Conservation (phyloP, 2,329 filamentous ascomycete species). For the Magnaporthiopsis poae region DNA sequence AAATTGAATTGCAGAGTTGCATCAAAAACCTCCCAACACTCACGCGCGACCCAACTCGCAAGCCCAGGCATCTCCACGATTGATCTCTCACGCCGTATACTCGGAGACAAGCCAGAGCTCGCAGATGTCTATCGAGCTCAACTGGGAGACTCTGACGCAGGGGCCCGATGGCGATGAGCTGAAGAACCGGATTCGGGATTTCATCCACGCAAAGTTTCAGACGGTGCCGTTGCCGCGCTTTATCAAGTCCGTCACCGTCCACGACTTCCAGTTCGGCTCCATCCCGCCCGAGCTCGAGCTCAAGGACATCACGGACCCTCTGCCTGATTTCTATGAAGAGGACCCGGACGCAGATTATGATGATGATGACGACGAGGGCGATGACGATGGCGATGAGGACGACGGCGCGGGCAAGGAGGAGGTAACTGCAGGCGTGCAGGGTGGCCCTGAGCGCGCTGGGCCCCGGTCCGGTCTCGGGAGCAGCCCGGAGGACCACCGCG, state of each 20-base stretch:
- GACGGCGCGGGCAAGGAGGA: slow-evolving; percentile 17
- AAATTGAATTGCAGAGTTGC: too few species aligned
- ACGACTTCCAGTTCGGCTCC: slow-evolving; percentile 84
- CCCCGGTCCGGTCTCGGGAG: slow-evolving; percentile 17
- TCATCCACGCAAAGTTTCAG: slow-evolving; percentile 94
- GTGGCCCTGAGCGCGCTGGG: slow-evolving; percentile 14
- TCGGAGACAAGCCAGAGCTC: background rate
- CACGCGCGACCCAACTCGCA: background rate
- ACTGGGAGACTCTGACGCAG: slow-evolving; percentile 85
- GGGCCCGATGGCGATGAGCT: slow-evolving; percentile 79
- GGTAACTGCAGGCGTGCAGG: background rate
- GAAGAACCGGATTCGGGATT: slow-evolving; percentile 77
- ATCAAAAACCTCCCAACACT: background rate
- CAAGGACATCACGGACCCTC: slow-evolving; percentile 91
- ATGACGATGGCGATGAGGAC: slow-evolving; percentile 27
- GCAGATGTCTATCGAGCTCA: slow-evolving; percentile 89
- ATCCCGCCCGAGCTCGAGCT: slow-evolving; percentile 78
- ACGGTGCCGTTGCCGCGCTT: slow-evolving; percentile 83
- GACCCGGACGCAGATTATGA: slow-evolving; percentile 54
- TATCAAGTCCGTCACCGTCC: slow-evolving; percentile 90
- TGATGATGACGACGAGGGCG: slow-evolving; percentile 33
- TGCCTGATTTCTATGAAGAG: slow-evolving; percentile 92
- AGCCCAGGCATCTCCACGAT: background rate
- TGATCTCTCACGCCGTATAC: background rate
- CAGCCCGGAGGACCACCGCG: slow-evolving; percentile 1